Evolutionary conservation across 306 rosid genomes (phyloP).

Genomic region (Lablab purpureus): DNA sequence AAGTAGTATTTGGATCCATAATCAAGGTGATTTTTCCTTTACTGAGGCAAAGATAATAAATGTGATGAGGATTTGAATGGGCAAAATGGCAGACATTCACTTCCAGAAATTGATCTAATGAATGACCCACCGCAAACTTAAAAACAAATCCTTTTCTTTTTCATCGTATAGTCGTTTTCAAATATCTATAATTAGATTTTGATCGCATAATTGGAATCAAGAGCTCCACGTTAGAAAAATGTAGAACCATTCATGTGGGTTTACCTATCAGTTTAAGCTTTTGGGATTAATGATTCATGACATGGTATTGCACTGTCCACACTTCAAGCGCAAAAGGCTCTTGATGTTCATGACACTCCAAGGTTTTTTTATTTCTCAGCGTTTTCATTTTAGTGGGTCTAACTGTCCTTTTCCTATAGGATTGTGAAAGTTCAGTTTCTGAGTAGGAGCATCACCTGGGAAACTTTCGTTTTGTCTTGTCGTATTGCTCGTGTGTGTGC

Average conservation of each 20-base stretch:
- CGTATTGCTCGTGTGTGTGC: slow-evolving; percentile 26
- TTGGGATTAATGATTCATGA: slow-evolving; percentile 20
- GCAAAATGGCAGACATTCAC: slow-evolving; percentile 1
- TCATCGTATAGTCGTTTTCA: slow-evolving; percentile 30
- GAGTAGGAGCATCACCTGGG: slow-evolving; percentile 20
- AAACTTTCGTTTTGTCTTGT: slow-evolving; percentile 38
- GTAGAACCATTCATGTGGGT: slow-evolving; percentile 4
- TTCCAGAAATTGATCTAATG: slow-evolving; percentile 38
- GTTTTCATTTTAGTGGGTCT: slow-evolving; percentile 42
- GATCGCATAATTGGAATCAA: slow-evolving; percentile 38
- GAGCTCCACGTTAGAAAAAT: slow-evolving; percentile 27
- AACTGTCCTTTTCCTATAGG: slow-evolving; percentile 35
- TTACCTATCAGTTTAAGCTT: slow-evolving; percentile 26
- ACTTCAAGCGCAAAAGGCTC: not conserved
- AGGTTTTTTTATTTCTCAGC: slow-evolving; percentile 24
- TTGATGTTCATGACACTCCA: slow-evolving; percentile 17
- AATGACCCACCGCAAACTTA: slow-evolving; percentile 23
- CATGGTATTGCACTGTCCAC: slow-evolving; percentile 9
- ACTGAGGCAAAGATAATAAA: slow-evolving; percentile 1
- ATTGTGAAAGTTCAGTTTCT: slow-evolving; percentile 38
- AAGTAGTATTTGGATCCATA: slow-evolving; percentile 3
- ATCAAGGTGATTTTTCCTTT: not conserved
- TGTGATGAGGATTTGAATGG: slow-evolving; percentile 26
- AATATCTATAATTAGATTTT: slow-evolving; percentile 28
- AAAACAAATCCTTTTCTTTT: not conserved